phyloP scores from a whole-genome alignment of 1,284 basidiomycete genomes.

The Heterobasidion irregulare region DNA sequence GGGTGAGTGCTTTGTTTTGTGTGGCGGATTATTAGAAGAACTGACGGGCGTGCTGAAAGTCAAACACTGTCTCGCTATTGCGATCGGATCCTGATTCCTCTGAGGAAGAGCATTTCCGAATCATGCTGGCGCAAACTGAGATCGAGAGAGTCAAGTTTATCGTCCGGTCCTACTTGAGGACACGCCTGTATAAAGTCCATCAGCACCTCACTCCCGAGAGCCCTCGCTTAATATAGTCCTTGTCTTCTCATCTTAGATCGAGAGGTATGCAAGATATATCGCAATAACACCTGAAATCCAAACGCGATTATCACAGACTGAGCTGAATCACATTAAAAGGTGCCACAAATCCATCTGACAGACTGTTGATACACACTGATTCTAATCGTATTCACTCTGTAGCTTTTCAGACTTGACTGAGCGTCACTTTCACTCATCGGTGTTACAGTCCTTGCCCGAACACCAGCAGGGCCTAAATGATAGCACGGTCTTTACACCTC shows the following conservation, averaged over 20 bases:
- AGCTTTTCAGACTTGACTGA: conserved; percentile 72
- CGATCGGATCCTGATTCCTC: conserved; percentile 72
- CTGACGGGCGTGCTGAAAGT: conserved; percentile 25
- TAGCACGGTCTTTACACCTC: conserved; percentile 55
- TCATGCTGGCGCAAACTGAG: conserved; percentile 88
- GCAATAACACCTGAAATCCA: conserved; percentile 61
- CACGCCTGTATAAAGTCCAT: conserved; percentile 68
- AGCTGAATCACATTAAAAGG: conserved; percentile 73
- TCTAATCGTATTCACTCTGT: not conserved
- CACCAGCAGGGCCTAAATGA: conserved; percentile 72
- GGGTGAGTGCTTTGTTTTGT: conserved; percentile 19
- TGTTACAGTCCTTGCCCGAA: conserved; percentile 73
- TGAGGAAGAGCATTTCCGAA: conserved; percentile 86
- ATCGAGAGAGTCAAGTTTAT: conserved; percentile 89
- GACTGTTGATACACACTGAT: not conserved
- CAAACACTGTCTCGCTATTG: conserved; percentile 58
- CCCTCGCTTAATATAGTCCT: not conserved
- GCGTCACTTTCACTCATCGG: conserved; percentile 64
- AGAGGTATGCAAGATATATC: conserved; percentile 78
- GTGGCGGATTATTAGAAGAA: conserved; percentile 13
- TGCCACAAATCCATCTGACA: conserved; percentile 19
- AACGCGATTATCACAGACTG: conserved; percentile 65
- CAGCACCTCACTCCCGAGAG: not conserved
- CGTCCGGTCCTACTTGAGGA: conserved; percentile 81
- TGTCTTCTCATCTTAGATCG: conserved; percentile 50